These are phyloP conservation scores for Vanilla planifolia DNA, from an alignment of 106 monocot species.

Conservation along the genomic window DNA sequence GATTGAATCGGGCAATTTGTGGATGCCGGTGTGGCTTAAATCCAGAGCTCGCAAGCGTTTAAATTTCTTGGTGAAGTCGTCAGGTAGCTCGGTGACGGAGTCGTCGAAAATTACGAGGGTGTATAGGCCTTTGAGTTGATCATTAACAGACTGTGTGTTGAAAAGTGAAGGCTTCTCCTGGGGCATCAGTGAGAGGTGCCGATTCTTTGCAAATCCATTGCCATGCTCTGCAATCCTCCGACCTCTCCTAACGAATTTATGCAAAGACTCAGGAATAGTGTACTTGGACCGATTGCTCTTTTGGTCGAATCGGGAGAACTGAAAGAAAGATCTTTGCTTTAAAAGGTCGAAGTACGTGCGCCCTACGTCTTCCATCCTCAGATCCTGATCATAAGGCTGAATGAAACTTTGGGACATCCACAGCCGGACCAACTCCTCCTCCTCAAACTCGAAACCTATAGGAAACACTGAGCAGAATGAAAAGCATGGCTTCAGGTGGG, in stretches of 20 bases:
- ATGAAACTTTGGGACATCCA: slow-evolving; percentile 30
- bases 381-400: not conserved
- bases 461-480: slow-evolving; percentile 27
- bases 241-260: slow-evolving; percentile 9
- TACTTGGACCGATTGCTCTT: not conserved
- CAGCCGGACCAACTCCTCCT: slow-evolving; percentile 6
- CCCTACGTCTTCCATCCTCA: slow-evolving; percentile 11
- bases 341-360: slow-evolving; percentile 15
- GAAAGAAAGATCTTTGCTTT: slow-evolving; percentile 16
- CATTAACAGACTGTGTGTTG: not conserved
- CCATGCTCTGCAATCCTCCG: slow-evolving; percentile 7
- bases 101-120: not conserved
- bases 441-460: slow-evolving; percentile 7
- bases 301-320: not conserved
- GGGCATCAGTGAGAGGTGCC: not conserved
- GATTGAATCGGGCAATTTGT: not conserved
- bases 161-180: not conserved
- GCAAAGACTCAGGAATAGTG: slow-evolving; percentile 29
- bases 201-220: not conserved
- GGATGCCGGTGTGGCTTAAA: not conserved
- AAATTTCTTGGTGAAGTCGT: not conserved
- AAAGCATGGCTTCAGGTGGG: slow-evolving; percentile 26
- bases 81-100: not conserved
- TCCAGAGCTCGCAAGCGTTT: slow-evolving; percentile 1
- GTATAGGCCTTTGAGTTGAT: not conserved